These are phyloP conservation scores for Hagleromyces aurorensis DNA, from an alignment of 805 yeast genomes.

Conservation along the genomic window DNA sequence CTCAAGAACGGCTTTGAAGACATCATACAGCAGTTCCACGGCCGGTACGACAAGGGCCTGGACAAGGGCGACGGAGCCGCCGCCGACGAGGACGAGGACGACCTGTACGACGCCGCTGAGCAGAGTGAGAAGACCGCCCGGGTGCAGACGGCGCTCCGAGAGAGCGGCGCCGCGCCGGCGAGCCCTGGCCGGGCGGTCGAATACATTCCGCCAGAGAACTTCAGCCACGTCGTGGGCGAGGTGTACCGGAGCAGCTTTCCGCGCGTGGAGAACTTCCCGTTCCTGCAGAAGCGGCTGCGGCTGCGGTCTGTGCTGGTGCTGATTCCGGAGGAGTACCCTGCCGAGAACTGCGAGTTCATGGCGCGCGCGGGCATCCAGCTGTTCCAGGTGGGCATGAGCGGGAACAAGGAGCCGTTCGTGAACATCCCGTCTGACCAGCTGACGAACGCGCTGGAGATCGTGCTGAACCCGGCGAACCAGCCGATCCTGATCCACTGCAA, in stretches of 20 bases:
- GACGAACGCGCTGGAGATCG: constrained; percentile 73
- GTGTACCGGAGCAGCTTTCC: constrained; percentile 91
- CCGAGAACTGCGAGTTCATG: constrained; percentile 60
- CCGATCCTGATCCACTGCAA: constrained; percentile 93
- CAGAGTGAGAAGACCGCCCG: constrained; percentile 1
- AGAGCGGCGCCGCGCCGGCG: no score
- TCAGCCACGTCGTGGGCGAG: constrained; percentile 68
- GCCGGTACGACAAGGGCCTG: constrained; percentile 1
- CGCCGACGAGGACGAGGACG: constrained; percentile 2
- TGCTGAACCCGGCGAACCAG: constrained; percentile 77
- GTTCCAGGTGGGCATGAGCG: constrained; percentile 87
- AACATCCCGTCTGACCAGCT: constrained; percentile 61
- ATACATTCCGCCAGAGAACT: constrained; percentile 75
- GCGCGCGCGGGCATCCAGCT: constrained; percentile 53
- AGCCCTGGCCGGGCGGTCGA: no score
- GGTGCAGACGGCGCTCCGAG: not conserved
- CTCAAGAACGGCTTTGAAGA: constrained; percentile 11
- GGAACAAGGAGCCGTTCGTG: constrained; percentile 92
- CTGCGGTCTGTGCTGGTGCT: constrained; percentile 73
- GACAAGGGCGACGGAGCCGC: not conserved
- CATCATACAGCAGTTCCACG: constrained; percentile 12
- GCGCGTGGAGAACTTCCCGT: constrained; percentile 69
- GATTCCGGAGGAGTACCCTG: constrained; percentile 88
- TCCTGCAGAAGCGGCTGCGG: constrained; percentile 46
- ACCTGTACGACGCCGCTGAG: constrained; percentile 1